These are phyloP conservation scores for Suillus discolor DNA, from an alignment of 768 basidiomycete species.

Conservation along the genomic window DNA sequence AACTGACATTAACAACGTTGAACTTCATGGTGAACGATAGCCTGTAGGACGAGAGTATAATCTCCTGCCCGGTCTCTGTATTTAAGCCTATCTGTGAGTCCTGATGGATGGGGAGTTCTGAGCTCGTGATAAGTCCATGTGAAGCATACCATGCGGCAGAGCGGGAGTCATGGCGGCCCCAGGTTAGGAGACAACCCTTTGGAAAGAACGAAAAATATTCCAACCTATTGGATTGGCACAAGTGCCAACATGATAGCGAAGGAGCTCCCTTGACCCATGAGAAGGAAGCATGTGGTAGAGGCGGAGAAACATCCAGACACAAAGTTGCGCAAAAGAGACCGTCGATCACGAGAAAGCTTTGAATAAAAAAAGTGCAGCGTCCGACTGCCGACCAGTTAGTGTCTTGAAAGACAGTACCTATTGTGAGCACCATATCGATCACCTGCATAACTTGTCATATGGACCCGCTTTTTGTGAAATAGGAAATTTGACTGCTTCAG, in stretches of 20 bases:
- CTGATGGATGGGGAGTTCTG: not conserved
- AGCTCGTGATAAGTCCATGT: conserved; percentile 4
- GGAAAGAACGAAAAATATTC: not conserved
- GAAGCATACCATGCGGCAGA: conserved; percentile 13
- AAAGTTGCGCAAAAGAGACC: not conserved
- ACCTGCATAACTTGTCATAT: conserved; percentile 9
- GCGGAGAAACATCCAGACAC: not conserved
- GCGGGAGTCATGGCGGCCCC: not conserved
- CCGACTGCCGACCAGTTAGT: not conserved
- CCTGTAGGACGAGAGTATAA: not conserved
- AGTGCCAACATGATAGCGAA: not conserved
- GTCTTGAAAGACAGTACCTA: not conserved
- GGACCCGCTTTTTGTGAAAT: not conserved
- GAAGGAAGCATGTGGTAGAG: not conserved
- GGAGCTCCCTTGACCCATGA: not conserved
- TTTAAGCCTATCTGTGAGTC: conserved; percentile 14
- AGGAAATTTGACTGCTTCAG: not conserved
- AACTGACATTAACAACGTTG: not conserved
- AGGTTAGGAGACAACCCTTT: not conserved
- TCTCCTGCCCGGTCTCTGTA: conserved; percentile 8
- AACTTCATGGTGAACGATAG: conserved; percentile 20
- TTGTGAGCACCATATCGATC: not conserved
- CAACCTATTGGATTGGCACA: no score
- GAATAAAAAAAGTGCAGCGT: not conserved
- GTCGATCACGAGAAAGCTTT: not conserved